Evolutionary conservation across 169 alveolate genomes (phyloP).

Genomic region (Cryptosporidium muris): DNA sequence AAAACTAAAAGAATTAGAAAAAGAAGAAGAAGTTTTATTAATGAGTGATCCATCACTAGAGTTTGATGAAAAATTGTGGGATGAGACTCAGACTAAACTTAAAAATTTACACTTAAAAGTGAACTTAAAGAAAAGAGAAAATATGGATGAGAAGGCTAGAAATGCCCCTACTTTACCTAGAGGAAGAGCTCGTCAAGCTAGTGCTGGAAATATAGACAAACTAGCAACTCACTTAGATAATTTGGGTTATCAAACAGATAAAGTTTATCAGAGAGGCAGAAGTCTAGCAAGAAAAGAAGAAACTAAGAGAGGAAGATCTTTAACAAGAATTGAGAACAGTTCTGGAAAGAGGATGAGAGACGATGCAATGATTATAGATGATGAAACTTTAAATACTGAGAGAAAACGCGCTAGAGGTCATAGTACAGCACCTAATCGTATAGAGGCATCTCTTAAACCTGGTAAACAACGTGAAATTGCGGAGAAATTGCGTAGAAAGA

Average conservation of each 20-base stretch:
- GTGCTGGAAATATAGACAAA: conserved; percentile 44
- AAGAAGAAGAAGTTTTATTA: conserved; percentile 93
- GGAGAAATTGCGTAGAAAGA: conserved; percentile 70
- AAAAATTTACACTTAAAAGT: conserved; percentile 35
- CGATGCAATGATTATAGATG: conserved; percentile 19
- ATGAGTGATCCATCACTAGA: conserved; percentile 81
- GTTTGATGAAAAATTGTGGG: conserved; percentile 62
- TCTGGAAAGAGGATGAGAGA: conserved; percentile 4
- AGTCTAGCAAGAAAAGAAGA: conserved; percentile 47
- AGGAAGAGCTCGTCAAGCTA: conserved; percentile 55
- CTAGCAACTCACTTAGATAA: conserved; percentile 49
- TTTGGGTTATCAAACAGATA: conserved; percentile 30
- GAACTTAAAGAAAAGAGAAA: conserved; percentile 54
- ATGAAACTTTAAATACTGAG: conserved; percentile 17
- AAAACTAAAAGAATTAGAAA: conserved; percentile 92
- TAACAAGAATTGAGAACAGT: conserved; percentile 46
- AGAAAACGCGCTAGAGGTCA: conserved; percentile 71
- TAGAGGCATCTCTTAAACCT: conserved; percentile 62
- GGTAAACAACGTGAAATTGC: conserved; percentile 75
- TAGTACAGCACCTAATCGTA: conserved; percentile 60
- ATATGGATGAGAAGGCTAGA: conserved; percentile 69
- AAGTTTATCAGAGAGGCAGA: conserved; percentile 58
- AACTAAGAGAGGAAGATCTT: conserved; percentile 57
- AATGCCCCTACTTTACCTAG: conserved; percentile 58
- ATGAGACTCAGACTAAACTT: conserved; percentile 34